Base-by-base conservation (phyloP, 768 basidiomycete genomes). In the Trichaptum fuscoviolaceum region DNA sequence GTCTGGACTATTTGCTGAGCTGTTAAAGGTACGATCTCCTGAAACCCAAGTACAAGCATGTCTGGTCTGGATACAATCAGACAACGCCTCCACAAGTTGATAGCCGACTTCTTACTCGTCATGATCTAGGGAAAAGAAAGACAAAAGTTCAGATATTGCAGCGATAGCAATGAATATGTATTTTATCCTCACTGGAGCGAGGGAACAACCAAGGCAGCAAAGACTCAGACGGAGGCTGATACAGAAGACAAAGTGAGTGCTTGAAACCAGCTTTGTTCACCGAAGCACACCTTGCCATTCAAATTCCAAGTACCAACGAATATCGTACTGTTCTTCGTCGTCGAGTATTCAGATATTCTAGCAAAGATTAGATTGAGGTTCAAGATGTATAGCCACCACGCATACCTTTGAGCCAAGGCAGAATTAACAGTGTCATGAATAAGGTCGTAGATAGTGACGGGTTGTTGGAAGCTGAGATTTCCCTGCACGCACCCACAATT, bases 1-100 rank as follows among this genome's bases (percentile, higher is more conserved):
- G 95, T 90, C 75, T 97, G 95, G 18, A 98, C 83, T 58, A 99
- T 98, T 75, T 98, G 96, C 72, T 96, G 94, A 2, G 97, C 94
- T n/a, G 94, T 98, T 61, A 99, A 84, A 4, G 95, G 95, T 0
- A 99, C 97, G 64, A 99, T 95, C 77, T 99, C 97, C 76, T 99
- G 96, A 74, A 98, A 97, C 1, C 92, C 93, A 30, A 98, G 81
- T 24, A 89, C 89, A 74, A 96, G 89, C 68, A 99, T 87, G 73
- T 98, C 95, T 7, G 95, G 95, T 58, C 92, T 92, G 65, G 12
- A 64, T 42, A 35, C 60, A 26, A 23, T 69, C 58, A 63, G 73
- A 66, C 67, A 62, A 61, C 63, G 35, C 25, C 35, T 25, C 12
- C 35, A 68, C 12, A 58, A 42, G 20, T 26, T 26, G 23, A 64